A percentile compares a stretch with the other conserved stretches of the same genome.
phyloP scores from a whole-genome alignment of 208 protist genomes.

The Leishmania amazonensis region DNA sequence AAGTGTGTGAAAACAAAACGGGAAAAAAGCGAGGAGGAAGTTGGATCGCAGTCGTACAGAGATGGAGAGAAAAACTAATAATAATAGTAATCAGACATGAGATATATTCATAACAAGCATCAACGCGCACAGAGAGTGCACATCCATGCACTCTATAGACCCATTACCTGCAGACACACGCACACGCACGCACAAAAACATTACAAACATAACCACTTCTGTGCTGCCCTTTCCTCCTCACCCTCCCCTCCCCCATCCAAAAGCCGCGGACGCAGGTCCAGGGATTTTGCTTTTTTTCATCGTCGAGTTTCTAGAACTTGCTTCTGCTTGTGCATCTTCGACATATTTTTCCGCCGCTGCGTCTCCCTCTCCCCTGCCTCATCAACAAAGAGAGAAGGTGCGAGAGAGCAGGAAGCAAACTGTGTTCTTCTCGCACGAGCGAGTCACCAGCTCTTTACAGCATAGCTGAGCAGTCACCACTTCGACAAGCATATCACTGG shows the following conservation, averaged over 20 bases:
- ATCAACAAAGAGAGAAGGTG: neutral
- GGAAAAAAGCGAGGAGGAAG: neutral
- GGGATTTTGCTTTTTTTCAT: neutral
- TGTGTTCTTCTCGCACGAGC: neutral
- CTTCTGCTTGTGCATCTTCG: neutral
- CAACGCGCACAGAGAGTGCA: neutral
- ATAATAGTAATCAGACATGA: neutral
- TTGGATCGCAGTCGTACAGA: conserved; percentile 5
- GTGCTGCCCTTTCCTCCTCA: neutral
- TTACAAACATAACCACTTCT: neutral
- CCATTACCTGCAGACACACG: neutral
- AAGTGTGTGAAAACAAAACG: conserved; percentile 3
- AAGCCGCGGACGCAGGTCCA: neutral
- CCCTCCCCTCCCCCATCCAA: too few species aligned
- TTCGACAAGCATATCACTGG: neutral
- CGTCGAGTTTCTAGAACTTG: neutral
- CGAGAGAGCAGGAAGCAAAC: neutral
- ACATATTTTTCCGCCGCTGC: neutral
- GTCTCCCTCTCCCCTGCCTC: neutral
- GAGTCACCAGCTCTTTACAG: neutral
- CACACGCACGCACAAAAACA: neutral
- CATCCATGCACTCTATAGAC: neutral
- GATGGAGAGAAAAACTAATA: neutral
- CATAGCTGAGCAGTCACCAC: neutral
- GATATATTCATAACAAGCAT: neutral